Evolutionary conservation across 129 eudicot species (phyloP).

Genomic region (Artemisia argyi): DNA sequence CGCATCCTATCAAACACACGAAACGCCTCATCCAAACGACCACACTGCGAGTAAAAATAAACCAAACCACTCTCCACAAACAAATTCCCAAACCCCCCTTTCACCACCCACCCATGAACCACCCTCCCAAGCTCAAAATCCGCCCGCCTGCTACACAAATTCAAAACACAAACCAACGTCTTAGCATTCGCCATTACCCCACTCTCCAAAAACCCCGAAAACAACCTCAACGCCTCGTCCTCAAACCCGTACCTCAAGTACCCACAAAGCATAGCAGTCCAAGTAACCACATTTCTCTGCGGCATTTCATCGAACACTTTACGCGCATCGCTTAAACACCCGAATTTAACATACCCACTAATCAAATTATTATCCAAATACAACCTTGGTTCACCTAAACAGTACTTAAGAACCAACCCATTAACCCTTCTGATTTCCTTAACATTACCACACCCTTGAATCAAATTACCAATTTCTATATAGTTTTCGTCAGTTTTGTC

Average conservation of each 20-base stretch:
- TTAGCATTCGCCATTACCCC: slow-evolving; percentile 53
- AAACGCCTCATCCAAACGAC: slow-evolving; percentile 55
- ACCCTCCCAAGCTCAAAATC: slow-evolving; percentile 69
- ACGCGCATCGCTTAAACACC: slow-evolving; percentile 53
- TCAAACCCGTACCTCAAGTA: slow-evolving; percentile 60
- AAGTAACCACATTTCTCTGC: slow-evolving; percentile 73
- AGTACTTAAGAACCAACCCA: slow-evolving; percentile 36
- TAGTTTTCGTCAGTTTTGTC: slow-evolving; percentile 12
- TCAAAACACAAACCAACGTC: slow-evolving; percentile 66
- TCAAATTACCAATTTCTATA: slow-evolving; percentile 31
- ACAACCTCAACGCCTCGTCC: slow-evolving; percentile 48
- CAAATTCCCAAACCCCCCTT: slow-evolving; percentile 51
- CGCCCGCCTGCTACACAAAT: slow-evolving; percentile 54
- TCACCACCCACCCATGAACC: slow-evolving; percentile 59
- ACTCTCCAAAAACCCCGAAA: slow-evolving; percentile 44
- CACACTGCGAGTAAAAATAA: slow-evolving; percentile 68
- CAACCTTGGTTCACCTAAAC: slow-evolving; percentile 19
- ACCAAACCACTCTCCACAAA: slow-evolving; percentile 61
- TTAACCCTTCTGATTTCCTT: slow-evolving; percentile 50
- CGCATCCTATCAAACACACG: slow-evolving; percentile 53
- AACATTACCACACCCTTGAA: slow-evolving; percentile 44
- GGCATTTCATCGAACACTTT: slow-evolving; percentile 77
- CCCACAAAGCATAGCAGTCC: slow-evolving; percentile 94
- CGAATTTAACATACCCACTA: slow-evolving; percentile 48
- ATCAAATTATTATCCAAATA: slow-evolving; percentile 69